Base-by-base conservation (phyloP, 2,329 filamentous ascomycete genomes). In the Aspergillus ochraceoroseus region DNA sequence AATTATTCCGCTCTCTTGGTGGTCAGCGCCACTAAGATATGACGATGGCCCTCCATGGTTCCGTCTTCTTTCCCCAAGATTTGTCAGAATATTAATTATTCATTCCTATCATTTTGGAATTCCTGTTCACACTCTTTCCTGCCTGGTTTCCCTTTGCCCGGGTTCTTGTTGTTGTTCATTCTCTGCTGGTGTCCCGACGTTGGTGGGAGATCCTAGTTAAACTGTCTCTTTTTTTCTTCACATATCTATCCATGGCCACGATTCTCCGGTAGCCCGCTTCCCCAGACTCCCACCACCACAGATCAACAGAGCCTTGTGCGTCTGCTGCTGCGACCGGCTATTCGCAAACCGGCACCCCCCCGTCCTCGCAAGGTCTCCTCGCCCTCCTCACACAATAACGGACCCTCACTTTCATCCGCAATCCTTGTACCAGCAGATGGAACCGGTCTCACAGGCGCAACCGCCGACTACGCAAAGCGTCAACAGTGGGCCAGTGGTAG, bases 231-330 rank as follows among this genome's bases (percentile, higher is more conserved):
- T 22, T 19, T 42, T 19, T 19, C 27, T 32, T n/a, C n/a, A n/a
- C n/a, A n/a, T 15, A 39, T 15, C 38, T 36, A 45, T 44, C 45
- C 38, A 54, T 57, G 53, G 52, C 51, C 42, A 38, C 44, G 38
- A 52, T 45, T 48, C 36, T 53, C 56, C 57, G 57, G 47, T 60
- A 61, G 44, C 48, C 55, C 57, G 57, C 55, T 41, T 49, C 42
- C 48, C 49, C 44, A 39, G 42, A 45, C 38, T 42, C 38, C 40
- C 38, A 41, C 37, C 40, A 49, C 35, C 34, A 41, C 34, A 43
- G 34, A 42, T 36, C 43, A 41, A 43, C 42, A 29, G 44, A 41
- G 28, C 41, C 38, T 41, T 43, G 47, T 43, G 61, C 61, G 54
- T 56, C 58, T 40, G 49, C 54, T 40, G 49, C 47, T 29, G 34